phyloP scores from a whole-genome alignment of 148 eudicot species.

The Vaccinium vitisidaea region DNA sequence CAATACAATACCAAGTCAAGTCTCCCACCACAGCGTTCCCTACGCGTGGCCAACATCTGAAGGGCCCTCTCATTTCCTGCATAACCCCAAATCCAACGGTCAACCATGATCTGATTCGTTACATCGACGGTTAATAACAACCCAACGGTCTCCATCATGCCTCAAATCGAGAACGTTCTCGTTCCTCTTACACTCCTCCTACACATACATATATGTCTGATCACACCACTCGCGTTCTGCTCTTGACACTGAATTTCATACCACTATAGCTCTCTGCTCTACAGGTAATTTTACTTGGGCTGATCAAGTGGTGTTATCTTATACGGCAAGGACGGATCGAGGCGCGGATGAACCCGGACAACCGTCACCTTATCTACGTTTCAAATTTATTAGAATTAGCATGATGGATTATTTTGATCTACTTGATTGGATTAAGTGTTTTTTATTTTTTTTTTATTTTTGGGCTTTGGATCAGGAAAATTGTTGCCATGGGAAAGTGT shows the following conservation, averaged over 20 bases:
- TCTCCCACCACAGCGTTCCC: background rate
- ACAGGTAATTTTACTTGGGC: background rate
- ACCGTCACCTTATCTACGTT: too few relatives aligned
- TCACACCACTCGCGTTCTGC: background rate
- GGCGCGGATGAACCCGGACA: too few relatives aligned
- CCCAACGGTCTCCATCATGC: background rate
- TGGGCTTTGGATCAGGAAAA: background rate
- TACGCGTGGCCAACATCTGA: constrained; percentile 4
- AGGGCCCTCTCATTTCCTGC: background rate
- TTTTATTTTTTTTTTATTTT: background rate
- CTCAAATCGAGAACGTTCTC: constrained; percentile 7
- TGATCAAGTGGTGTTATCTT: too few relatives aligned
- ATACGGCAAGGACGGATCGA: too few relatives aligned
- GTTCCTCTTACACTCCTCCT: background rate
- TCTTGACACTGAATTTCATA: background rate
- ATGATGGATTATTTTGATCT: background rate
- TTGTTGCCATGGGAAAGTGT: constrained; percentile 36
- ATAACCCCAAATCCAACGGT: background rate
- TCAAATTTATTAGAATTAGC: too few relatives aligned
- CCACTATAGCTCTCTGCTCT: background rate
- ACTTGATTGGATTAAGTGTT: background rate
- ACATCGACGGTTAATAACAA: background rate
- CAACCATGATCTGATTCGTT: background rate
- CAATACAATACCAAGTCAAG: background rate
- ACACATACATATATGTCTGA: background rate